Conservation (phyloP, 106 monocot genomes). For the Dendrobium officinale region DNA sequence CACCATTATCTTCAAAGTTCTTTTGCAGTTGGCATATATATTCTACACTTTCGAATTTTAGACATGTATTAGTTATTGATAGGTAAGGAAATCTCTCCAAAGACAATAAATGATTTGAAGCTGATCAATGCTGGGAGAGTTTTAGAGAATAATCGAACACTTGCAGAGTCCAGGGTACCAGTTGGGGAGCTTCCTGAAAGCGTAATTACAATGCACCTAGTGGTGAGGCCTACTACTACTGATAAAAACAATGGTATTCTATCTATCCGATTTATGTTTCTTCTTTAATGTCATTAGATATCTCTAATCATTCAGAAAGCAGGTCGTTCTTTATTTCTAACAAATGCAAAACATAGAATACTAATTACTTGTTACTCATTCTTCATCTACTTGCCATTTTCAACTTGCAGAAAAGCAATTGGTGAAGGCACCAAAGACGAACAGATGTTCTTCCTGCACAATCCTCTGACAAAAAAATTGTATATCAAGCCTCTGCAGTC, state of each 20-base stretch:
- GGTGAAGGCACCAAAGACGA: no score
- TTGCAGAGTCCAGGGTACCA: conserved; percentile 51
- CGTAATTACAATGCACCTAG: conserved; percentile 65
- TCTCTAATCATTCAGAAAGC: no score
- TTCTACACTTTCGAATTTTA: neutral
- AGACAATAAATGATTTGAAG: conserved; percentile 55
- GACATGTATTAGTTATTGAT: neutral
- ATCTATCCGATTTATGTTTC: neutral
- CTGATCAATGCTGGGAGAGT: conserved; percentile 62
- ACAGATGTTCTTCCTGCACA: no score
- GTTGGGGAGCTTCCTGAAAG: conserved; percentile 48
- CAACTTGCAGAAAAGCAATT: no score
- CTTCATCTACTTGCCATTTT: no score
- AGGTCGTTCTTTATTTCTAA: no score
- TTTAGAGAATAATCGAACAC: conserved; percentile 46
- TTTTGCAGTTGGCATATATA: neutral
- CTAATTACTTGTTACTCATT: no score
- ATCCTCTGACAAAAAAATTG: no score
- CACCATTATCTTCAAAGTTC: no score
- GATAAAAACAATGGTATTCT: conserved; percentile 45
- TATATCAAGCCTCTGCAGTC: no score
- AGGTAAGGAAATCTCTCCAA: conserved; percentile 51
- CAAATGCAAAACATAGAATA: no score
- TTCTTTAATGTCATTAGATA: no score
- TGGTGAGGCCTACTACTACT: conserved; percentile 33